Base-by-base conservation (phyloP, 805 yeast genomes). In the Candida fluviatilis region DNA sequence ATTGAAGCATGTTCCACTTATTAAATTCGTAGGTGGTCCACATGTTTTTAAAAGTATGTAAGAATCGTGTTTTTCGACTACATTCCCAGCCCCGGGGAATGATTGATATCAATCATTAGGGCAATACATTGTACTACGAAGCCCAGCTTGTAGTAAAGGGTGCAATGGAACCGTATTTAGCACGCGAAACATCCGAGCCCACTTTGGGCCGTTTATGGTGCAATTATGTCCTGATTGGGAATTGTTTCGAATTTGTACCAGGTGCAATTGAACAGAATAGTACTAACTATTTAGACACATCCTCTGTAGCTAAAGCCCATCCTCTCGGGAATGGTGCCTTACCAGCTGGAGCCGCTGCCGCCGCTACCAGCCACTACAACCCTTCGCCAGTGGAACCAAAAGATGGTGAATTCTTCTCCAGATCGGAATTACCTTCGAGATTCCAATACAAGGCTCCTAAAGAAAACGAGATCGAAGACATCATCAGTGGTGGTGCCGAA, bases 21-120 rank as follows among this genome's bases (percentile, higher is more conserved):
- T 91, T 64, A 84, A 82, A 55, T 91, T 91, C 57, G 76, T 88
- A 34, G 96, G 97, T 30, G 89, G 89, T 34, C 82, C 88, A 35
- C 87, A 82, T 58, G 55, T 68, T 21, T 57, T 66, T 41, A 60
- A 67, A 48, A 70, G 80, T 66, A 64, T 40, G 78, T 71, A 29
- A 26, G 5, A 12, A 12, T 26, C 29, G 5, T 10, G 15, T 6
- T 5, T 26, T 26, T 6, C n/a, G 29, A 26, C 29, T 13, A 12
- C 7, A 12, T 26, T 10, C 24, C 10, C n/a, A 13, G 29, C 15
- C 29, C 29, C 13, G 29, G 13, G 29, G 13, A 26, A 21, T 21
- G 6, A 6, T 21, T 21, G n/a, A n/a, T n/a, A n/a, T n/a, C n/a
- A n/a, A n/a, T n/a, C n/a, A n/a, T n/a, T n/a, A n/a, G n/a, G n/a